phyloP scores from a whole-genome alignment of 164 flowering plant species.

The Aristolochia californica region DNA sequence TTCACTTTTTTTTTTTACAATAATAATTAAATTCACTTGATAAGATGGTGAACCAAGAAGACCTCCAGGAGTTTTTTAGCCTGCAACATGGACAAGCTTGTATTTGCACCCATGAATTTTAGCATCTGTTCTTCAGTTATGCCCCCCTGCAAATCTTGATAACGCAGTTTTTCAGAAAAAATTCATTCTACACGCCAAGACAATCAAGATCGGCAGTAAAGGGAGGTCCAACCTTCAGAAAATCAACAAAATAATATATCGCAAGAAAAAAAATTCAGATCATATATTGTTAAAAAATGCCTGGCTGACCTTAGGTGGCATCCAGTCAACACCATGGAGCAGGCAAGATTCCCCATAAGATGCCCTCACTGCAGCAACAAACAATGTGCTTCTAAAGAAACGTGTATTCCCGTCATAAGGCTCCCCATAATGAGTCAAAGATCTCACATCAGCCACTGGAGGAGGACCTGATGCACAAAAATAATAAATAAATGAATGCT shows the following conservation, averaged over 20 bases:
- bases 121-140: slow-evolving; percentile 97
- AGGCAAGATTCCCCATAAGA: slow-evolving; percentile 87
- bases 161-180: slow-evolving; percentile 14
- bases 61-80: slow-evolving; percentile 94
- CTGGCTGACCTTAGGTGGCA: slow-evolving; percentile 89
- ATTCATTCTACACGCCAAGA: neutral
- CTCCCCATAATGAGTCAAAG: slow-evolving; percentile 97
- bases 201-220: neutral
- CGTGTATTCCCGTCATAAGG: slow-evolving; percentile 98
- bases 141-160: slow-evolving; percentile 69
- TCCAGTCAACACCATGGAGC: slow-evolving; percentile 99
- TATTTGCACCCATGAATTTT: slow-evolving; percentile 92
- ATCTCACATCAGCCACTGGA: slow-evolving; percentile 84
- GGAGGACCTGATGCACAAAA: slow-evolving; percentile 44
- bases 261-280: neutral
- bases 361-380: slow-evolving; percentile 97
- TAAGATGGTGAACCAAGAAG: slow-evolving; percentile 4
- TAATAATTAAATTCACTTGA: neutral
- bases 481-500: neutral
- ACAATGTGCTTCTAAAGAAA: slow-evolving; percentile 83
- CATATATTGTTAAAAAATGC: neutral
- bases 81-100: slow-evolving; percentile 51
- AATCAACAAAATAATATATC: neutral
- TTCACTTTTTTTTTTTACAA: no score
- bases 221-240: neutral